Conservation (phyloP, 2,329 filamentous ascomycete species). For the Dactylonectria macrodidyma region DNA sequence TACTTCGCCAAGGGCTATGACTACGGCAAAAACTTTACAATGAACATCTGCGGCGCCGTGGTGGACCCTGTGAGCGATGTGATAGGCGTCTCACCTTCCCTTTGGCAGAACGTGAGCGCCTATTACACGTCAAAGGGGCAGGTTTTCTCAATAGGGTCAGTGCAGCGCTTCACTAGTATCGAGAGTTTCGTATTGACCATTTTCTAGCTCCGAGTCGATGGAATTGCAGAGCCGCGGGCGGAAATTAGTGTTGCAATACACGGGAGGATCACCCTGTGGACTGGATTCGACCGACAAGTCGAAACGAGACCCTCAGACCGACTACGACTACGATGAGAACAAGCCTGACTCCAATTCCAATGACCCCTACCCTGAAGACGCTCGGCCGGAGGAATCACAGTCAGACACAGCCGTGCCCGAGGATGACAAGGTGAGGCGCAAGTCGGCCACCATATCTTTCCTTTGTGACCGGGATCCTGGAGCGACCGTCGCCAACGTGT, state of each 20-base stretch:
- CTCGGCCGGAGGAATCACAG: background rate
- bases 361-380: background rate
- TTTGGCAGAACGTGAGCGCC: constrained; percentile 83
- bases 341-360: constrained; percentile 28
- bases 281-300: constrained; percentile 52
- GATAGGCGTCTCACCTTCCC: constrained; percentile 72
- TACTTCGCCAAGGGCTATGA: constrained; percentile 81
- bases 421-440: constrained; percentile 62
- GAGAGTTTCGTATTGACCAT: constrained; percentile 30
- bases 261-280: constrained; percentile 81
- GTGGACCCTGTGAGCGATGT: constrained; percentile 75
- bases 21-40: constrained; percentile 84
- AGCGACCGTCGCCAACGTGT: constrained; percentile 77
- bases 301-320: constrained; percentile 48
- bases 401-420: constrained; percentile 14
- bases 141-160: constrained; percentile 82
- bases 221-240: constrained; percentile 73
- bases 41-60: constrained; percentile 87
- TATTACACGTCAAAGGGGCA: constrained; percentile 79
- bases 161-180: constrained; percentile 22
- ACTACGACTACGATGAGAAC: constrained; percentile 48
- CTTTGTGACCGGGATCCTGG: constrained; percentile 90
- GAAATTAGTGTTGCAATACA: constrained; percentile 84
- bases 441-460: constrained; percentile 92
- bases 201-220: constrained; percentile 63